Conservation (phyloP, 2,329 filamentous ascomycete species). For the Sphaerulina musiva region DNA sequence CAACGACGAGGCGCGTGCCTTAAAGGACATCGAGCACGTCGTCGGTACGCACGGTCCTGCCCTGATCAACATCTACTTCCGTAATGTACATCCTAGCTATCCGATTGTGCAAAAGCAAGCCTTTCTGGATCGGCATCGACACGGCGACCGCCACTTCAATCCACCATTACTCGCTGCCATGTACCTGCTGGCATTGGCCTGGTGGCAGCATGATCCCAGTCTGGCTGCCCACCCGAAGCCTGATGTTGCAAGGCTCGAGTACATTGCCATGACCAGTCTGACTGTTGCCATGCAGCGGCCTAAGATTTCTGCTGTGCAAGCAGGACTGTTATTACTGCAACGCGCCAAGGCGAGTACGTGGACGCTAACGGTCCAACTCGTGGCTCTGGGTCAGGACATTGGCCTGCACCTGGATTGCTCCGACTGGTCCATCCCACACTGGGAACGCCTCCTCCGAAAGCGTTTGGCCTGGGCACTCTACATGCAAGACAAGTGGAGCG, state of each 20-base stretch:
- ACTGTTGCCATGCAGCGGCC: constrained; percentile 72
- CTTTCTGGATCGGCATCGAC: constrained; percentile 70
- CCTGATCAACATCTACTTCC: constrained; percentile 75
- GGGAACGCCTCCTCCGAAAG: constrained; percentile 80
- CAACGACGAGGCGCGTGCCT: constrained; percentile 61
- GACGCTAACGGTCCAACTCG: constrained; percentile 78
- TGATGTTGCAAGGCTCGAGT: constrained; percentile 66
- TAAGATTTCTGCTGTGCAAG: constrained; percentile 74
- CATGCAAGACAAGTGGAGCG: constrained; percentile 92
- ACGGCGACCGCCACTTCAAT: constrained; percentile 65
- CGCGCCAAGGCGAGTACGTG: constrained; percentile 72
- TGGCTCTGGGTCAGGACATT: constrained; percentile 79
- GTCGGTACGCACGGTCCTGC: constrained; percentile 70
- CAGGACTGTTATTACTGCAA: constrained; percentile 67
- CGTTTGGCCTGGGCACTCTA: constrained; percentile 85
- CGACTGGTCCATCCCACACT: constrained; percentile 76
- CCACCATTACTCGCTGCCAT: constrained; percentile 71
- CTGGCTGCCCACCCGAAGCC: constrained; percentile 60
- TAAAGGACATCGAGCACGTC: constrained; percentile 66
- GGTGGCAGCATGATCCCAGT: constrained; percentile 70
- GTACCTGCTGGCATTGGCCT: constrained; percentile 79
- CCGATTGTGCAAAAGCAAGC: constrained; percentile 76
- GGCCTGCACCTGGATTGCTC: constrained; percentile 84
- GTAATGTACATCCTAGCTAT: constrained; percentile 71
- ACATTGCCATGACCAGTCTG: constrained; percentile 64